These are phyloP conservation scores for Aspergillus cavernicola DNA, from an alignment of 495 filamentous ascomycete genomes.

Conservation along the genomic window DNA sequence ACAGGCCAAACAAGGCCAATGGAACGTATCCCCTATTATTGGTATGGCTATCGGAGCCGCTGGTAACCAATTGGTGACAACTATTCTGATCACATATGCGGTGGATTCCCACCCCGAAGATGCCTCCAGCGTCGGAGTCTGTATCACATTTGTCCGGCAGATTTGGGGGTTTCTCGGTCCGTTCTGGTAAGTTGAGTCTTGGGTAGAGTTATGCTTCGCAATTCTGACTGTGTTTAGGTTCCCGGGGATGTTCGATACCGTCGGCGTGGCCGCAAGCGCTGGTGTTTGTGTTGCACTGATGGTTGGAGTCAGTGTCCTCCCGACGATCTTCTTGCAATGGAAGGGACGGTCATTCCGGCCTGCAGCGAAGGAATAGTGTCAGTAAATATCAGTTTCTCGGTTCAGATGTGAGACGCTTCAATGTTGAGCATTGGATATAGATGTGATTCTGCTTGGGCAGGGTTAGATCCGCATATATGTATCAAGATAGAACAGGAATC, in stretches of 20 bases:
- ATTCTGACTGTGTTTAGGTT: constrained; percentile 36
- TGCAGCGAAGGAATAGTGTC: background rate
- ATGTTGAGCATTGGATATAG: no score
- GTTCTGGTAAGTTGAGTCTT: constrained; percentile 42
- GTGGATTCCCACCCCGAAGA: constrained; percentile 51
- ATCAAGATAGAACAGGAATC: no score
- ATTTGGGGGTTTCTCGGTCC: constrained; percentile 58
- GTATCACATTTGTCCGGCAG: constrained; percentile 52
- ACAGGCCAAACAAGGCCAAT: constrained; percentile 35
- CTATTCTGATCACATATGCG: constrained; percentile 52
- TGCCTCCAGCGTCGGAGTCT: constrained; percentile 51
- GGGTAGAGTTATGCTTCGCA: background rate
- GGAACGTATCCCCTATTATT: constrained; percentile 49
- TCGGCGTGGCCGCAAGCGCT: constrained; percentile 39
- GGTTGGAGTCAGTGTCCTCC: constrained; percentile 43
- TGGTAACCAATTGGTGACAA: constrained; percentile 58
- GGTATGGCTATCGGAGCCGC: constrained; percentile 47
- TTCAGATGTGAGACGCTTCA: background rate
- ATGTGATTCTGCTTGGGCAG: no score
- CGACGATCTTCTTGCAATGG: constrained; percentile 40
- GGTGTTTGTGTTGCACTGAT: constrained; percentile 42
- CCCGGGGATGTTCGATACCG: constrained; percentile 45
- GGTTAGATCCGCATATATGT: no score
- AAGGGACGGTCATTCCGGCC: constrained; percentile 25
- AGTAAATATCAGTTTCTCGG: background rate